These are phyloP conservation scores for Stephania yunnanensis DNA, from an alignment of 164 flowering plant genomes.

Conservation along the genomic window DNA sequence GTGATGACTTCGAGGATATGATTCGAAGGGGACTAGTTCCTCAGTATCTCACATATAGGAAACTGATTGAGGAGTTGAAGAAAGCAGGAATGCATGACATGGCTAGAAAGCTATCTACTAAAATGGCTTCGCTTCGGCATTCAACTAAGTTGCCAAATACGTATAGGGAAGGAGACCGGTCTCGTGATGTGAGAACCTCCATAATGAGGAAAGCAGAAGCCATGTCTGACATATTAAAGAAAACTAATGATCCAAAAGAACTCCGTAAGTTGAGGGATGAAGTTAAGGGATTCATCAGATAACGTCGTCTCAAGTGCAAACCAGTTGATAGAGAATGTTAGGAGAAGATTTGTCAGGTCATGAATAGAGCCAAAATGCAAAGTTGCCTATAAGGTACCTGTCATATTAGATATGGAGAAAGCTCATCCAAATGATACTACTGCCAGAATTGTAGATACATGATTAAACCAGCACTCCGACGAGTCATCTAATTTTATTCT, in stretches of 20 bases:
- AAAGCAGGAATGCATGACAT: conserved; percentile 44
- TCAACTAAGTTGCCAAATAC: conserved; percentile 54
- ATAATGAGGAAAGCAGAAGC: conserved; percentile 12
- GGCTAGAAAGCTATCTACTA: conserved; percentile 33
- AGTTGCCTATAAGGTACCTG: background rate
- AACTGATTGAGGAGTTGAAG: conserved; percentile 41
- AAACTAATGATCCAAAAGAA: background rate
- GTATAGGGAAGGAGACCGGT: conserved; percentile 10
- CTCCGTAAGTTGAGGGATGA: conserved; percentile 6
- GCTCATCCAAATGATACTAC: background rate
- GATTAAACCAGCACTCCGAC: background rate
- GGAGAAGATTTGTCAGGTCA: conserved; percentile 3
- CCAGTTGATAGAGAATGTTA: conserved; percentile 8
- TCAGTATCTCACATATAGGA: conserved; percentile 59
- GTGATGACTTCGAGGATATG: conserved; percentile 57
- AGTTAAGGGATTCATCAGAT: no score
- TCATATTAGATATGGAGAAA: background rate
- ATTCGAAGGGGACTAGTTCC: conserved; percentile 59
- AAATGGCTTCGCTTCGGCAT: conserved; percentile 61
- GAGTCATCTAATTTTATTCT: background rate
- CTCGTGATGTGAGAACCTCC: conserved; percentile 13
- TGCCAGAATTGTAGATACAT: background rate
- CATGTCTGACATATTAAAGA: conserved; percentile 10
- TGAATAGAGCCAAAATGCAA: background rate
- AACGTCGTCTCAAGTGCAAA: conserved; percentile 7